phyloP scores from a whole-genome alignment of 1,139 yeast genomes.

The Scheffersomyces insectosa region DNA sequence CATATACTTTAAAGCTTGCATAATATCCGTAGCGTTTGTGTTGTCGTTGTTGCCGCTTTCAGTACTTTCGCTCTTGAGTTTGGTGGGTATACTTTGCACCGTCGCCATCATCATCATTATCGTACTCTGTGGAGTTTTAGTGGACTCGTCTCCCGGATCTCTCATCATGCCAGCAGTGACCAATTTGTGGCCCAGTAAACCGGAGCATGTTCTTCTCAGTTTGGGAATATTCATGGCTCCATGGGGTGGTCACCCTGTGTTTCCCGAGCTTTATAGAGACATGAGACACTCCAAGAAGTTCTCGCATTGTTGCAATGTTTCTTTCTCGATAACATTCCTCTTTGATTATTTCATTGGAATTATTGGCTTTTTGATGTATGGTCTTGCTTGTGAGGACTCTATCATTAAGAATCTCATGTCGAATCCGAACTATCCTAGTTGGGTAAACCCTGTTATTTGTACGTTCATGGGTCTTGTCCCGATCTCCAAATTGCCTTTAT shows the following conservation, averaged over 20 bases:
- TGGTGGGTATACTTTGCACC: conserved; percentile 75
- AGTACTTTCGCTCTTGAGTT: conserved; percentile 67
- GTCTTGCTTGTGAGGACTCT: conserved; percentile 36
- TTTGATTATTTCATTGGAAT: conserved; percentile 36
- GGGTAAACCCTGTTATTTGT: conserved; percentile 32
- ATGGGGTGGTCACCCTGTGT: conserved; percentile 90
- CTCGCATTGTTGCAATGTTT: conserved; percentile 24
- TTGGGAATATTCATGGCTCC: conserved; percentile 82
- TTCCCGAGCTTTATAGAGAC: conserved; percentile 77
- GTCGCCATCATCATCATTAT: conserved; percentile 60
- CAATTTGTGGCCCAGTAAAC: conserved; percentile 53
- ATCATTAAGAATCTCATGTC: conserved; percentile 39
- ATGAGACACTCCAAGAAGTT: conserved; percentile 72
- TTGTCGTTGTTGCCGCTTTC: conserved; percentile 76
- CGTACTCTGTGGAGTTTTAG: conserved; percentile 61
- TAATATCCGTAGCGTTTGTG: conserved; percentile 52
- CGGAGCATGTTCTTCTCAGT: conserved; percentile 53
- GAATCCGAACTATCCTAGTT: conserved; percentile 33
- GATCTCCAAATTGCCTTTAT: conserved; percentile 41
- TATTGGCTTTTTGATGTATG: conserved; percentile 45
- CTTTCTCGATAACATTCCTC: conserved; percentile 35
- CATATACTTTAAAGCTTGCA: conserved; percentile 47
- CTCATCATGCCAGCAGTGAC: conserved; percentile 53
- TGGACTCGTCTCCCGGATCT: conserved; percentile 64
- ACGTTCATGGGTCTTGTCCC: conserved; percentile 42